Evolutionary conservation across 805 yeast species (phyloP), one percentile per base, ranked within the genome.

Genomic region (Barnettozyma pratensis): DNA sequence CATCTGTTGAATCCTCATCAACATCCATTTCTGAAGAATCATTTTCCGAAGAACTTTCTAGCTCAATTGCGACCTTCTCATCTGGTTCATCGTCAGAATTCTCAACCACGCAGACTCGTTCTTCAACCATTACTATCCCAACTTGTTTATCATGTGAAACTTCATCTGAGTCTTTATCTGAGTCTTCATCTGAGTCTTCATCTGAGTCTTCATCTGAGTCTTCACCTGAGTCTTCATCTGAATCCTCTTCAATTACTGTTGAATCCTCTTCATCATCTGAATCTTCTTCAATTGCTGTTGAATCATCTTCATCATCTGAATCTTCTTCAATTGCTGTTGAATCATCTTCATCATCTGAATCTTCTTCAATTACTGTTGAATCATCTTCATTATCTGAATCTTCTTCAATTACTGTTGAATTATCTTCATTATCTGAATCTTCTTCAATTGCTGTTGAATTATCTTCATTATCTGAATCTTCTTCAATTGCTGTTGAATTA

Each of bases 141-240:
- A 31, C 34, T 31, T 31, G 34, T 31, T 11, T 31, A 8, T 31
- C 34, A 8, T 31, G 34, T n/a, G 38, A 36, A 36, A 2, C 38
- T 10, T 10, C 34, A n/a, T 40, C 42, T 29, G 42, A 40, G 42
- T 28, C 42, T n/a, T 12, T 3, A 10, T 9, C 42, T 31, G 36
- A 39, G 28, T 39, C 44, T 26, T 38, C 47, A 27, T 45, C 44
- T 36, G 44, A 8, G 26, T 34, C 27, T 29, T 39, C 43, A 34
- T 36, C 45, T 26, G 42, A 30, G 32, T 31, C 41, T 29, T 41
- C 49, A 27, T 26, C 42, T 28, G 42, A 30, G 38, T 37, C 46
- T 42, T 42, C 49, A 5, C 38, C 45, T 34, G 43, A 41, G 39
- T 38, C 43, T 31, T 45, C 47, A 32, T 46, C 47, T 40, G 45